Evolutionary conservation across 208 protist genomes (phyloP).

Genomic region (Leishmania tarentolae): DNA sequence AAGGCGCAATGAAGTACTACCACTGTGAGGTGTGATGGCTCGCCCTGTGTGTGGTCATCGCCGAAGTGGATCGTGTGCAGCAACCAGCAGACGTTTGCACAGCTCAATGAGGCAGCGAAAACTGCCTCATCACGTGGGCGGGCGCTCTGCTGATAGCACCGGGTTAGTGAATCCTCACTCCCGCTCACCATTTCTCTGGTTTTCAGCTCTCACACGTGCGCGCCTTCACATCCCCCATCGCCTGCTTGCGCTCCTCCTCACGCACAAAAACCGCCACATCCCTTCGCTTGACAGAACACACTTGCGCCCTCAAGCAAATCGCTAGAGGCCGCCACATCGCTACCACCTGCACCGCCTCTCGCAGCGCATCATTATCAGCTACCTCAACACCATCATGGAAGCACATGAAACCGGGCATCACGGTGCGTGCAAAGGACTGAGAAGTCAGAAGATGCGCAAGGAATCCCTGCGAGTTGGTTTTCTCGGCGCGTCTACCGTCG

Average conservation of each 20-base stretch:
- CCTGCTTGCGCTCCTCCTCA: no score
- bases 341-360: background rate
- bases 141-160: background rate
- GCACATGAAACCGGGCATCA: background rate
- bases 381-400: background rate
- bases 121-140: background rate
- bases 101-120: background rate
- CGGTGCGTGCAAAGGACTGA: background rate
- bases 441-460: slow-evolving; percentile 16
- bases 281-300: background rate
- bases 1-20: background rate
- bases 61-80: background rate
- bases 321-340: background rate
- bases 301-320: background rate
- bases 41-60: background rate
- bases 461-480: slow-evolving; percentile 52
- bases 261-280: background rate
- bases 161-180: background rate
- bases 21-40: background rate
- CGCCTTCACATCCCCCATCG: background rate
- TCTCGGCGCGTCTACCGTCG: slow-evolving; percentile 46
- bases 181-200: background rate
- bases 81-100: background rate
- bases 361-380: background rate
- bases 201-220: background rate